Conservation (phyloP, 192 early-diverging fungal species). For the Gaertneriomyces semiglobifer region DNA sequence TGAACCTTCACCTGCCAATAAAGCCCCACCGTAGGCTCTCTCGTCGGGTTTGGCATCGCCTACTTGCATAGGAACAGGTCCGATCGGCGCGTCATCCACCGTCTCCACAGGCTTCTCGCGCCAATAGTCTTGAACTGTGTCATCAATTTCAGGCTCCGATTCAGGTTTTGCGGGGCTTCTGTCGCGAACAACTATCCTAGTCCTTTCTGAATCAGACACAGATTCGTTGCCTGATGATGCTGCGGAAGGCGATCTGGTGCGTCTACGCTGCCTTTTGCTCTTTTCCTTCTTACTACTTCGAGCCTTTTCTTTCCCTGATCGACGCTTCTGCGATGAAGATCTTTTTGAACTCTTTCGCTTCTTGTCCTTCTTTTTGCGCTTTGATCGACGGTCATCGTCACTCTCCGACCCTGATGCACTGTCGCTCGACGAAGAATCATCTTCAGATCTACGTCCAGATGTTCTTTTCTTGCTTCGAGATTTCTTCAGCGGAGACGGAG, state of each 20-base stretch:
- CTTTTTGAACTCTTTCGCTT: background rate
- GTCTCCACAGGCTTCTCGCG: conserved; percentile 50
- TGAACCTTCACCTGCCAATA: conserved; percentile 86
- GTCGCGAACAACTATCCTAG: background rate
- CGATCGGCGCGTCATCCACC: conserved; percentile 65
- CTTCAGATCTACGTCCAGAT: conserved; percentile 10
- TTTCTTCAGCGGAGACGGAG: conserved; percentile 4
- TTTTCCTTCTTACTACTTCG: background rate
- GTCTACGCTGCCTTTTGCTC: conserved; percentile 13
- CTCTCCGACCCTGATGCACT: conserved; percentile 4
- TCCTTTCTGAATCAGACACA: background rate
- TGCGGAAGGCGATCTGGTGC: conserved; percentile 6
- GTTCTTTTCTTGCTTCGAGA: background rate
- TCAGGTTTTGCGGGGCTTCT: background rate
- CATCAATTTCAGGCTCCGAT: background rate
- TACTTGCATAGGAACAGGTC: conserved; percentile 59
- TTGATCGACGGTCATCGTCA: conserved; percentile 19
- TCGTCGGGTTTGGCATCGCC: conserved; percentile 62
- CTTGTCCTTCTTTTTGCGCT: conserved; percentile 4
- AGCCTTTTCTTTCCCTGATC: background rate
- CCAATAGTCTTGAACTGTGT: conserved; percentile 38
- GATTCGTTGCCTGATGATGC: conserved; percentile 13
- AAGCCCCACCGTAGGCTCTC: conserved; percentile 72
- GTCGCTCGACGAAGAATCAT: background rate
- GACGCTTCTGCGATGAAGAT: background rate